phyloP scores from a whole-genome alignment of 768 basidiomycete species.

The Tylopilus intermedius region DNA sequence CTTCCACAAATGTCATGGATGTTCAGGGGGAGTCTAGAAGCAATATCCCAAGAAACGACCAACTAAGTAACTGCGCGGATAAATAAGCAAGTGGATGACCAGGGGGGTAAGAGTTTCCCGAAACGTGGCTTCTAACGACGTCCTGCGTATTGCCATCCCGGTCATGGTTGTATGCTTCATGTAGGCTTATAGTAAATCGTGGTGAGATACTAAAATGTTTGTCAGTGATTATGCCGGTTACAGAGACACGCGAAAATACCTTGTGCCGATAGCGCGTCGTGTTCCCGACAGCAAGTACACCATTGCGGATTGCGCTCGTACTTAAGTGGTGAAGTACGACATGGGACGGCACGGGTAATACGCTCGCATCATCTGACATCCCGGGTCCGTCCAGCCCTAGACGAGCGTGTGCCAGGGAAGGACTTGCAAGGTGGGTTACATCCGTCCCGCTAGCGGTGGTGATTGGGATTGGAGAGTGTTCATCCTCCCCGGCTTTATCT shows the following conservation, averaged over 20 bases:
- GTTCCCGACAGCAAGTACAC: slow-evolving; percentile 86
- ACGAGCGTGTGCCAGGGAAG: slow-evolving; percentile 25
- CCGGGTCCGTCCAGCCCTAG: slow-evolving; percentile 36
- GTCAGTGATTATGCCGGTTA: slow-evolving; percentile 13
- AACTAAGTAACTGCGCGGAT: slow-evolving; percentile 21
- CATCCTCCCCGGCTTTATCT: slow-evolving; percentile 20
- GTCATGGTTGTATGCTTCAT: slow-evolving; percentile 24
- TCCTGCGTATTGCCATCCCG: slow-evolving; percentile 20
- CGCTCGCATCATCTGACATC: slow-evolving; percentile 82
- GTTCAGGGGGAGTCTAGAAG: slow-evolving; percentile 23
- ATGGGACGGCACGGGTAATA: slow-evolving; percentile 89
- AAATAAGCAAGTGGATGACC: slow-evolving; percentile 23
- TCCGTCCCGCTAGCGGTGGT: slow-evolving; percentile 38
- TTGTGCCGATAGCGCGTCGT: slow-evolving; percentile 91
- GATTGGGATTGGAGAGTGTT: slow-evolving; percentile 28
- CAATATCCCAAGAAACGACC: slow-evolving; percentile 27
- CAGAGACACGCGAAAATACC: slow-evolving; percentile 38
- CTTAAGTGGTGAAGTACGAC: slow-evolving; percentile 92
- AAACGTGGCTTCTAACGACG: slow-evolving; percentile 21
- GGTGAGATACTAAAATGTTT: slow-evolving; percentile 62
- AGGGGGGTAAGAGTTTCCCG: slow-evolving; percentile 7
- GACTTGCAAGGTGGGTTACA: slow-evolving; percentile 30
- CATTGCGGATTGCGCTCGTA: slow-evolving; percentile 92
- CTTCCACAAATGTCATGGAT: slow-evolving; percentile 20
- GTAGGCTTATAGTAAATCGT: slow-evolving; percentile 80